A percentile compares a stretch with the other conserved stretches of the same genome.
phyloP scores from a whole-genome alignment of 805 yeast species.

The Hanseniaspora mollemarum region DNA sequence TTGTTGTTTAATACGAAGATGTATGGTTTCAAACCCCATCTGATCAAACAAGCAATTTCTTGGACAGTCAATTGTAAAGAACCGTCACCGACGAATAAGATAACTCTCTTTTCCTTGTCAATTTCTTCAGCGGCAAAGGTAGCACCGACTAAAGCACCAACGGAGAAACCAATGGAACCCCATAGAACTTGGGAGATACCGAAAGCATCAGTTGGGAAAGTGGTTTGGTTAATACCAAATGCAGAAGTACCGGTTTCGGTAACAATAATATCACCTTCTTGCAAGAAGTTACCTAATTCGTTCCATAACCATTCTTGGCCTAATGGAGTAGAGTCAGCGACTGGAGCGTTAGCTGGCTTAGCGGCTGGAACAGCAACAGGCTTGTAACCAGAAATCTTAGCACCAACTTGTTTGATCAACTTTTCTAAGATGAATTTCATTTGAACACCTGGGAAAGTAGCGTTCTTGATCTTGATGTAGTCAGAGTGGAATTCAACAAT shows the following conservation, averaged over 20 bases:
- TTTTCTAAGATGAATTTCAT: slow-evolving; percentile 48
- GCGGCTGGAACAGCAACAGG: slow-evolving; percentile 46
- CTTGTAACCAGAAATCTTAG: slow-evolving; percentile 34
- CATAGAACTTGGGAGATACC: slow-evolving; percentile 67
- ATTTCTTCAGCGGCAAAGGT: slow-evolving; percentile 56
- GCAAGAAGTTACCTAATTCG: slow-evolving; percentile 48
- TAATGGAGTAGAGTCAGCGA: slow-evolving; percentile 36
- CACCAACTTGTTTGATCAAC: slow-evolving; percentile 32
- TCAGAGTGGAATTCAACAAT: slow-evolving; percentile 71
- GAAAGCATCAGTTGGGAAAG: slow-evolving; percentile 48
- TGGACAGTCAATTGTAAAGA: slow-evolving; percentile 64
- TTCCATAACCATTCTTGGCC: slow-evolving; percentile 64
- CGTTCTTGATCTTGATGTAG: slow-evolving; percentile 56
- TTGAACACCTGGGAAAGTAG: slow-evolving; percentile 60
- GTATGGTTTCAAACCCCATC: slow-evolving; percentile 57
- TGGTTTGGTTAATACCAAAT: slow-evolving; percentile 56
- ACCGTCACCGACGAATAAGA: slow-evolving; percentile 64
- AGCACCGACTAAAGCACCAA: slow-evolving; percentile 60
- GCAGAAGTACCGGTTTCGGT: slow-evolving; percentile 70
- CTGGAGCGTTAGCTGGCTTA: slow-evolving; percentile 37
- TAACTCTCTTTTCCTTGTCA: slow-evolving; percentile 50
- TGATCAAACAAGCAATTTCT: slow-evolving; percentile 58
- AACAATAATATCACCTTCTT: slow-evolving; percentile 54
- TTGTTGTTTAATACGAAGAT: slow-evolving; percentile 58
- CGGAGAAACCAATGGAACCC: slow-evolving; percentile 66